Evolutionary conservation across 352 stramenopile genomes (phyloP).

Genomic region (Thraustotheca clavata): DNA sequence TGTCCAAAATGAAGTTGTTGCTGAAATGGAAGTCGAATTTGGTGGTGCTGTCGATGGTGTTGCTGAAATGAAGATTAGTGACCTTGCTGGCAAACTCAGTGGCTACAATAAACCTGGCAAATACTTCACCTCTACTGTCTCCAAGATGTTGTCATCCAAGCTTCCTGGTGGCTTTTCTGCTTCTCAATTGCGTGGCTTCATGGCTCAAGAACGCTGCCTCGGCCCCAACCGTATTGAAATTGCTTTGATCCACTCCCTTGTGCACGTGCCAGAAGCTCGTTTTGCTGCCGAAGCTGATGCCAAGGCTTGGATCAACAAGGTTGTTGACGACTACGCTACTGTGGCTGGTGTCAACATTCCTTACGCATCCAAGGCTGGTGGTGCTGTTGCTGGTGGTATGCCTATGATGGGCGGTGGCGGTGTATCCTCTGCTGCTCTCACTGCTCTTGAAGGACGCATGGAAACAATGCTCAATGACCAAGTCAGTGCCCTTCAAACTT

Average conservation of each 20-base stretch:
- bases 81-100: constrained; percentile 60
- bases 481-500: constrained; percentile 37
- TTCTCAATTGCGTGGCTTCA: constrained; percentile 60
- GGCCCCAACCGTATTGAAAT: constrained; percentile 61
- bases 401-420: constrained; percentile 1
- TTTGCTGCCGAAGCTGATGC: constrained; percentile 50
- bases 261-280: constrained; percentile 60
- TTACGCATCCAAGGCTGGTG: constrained; percentile 27
- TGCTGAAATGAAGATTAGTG: constrained; percentile 61
- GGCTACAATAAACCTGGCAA: constrained; percentile 67
- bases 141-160: constrained; percentile 69
- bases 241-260: constrained; percentile 63
- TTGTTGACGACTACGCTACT: constrained; percentile 68
- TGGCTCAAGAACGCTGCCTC: constrained; percentile 65
- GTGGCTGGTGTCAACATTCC: constrained; percentile 51
- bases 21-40: constrained; percentile 82
- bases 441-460: constrained; percentile 44
- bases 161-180: constrained; percentile 79
- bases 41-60: constrained; percentile 62
- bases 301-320: constrained; percentile 70
- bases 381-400: constrained; percentile 31
- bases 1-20: constrained; percentile 84
- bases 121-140: constrained; percentile 59
- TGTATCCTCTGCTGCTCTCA: constrained; percentile 27
- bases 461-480: constrained; percentile 54